Conservation (phyloP, 2,329 filamentous ascomycete genomes). For the Westerdykella ornata region DNA sequence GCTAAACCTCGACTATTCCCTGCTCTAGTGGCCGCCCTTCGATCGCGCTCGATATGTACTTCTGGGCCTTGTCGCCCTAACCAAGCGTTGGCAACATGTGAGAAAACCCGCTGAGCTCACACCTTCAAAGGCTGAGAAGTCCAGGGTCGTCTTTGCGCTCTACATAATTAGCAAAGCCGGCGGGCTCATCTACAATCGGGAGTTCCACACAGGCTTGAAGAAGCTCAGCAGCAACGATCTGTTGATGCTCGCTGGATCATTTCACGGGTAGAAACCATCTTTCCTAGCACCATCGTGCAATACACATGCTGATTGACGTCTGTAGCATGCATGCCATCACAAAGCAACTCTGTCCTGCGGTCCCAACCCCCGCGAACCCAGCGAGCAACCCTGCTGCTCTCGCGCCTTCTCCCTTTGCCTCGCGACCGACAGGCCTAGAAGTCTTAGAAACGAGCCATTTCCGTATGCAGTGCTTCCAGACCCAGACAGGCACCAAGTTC, state of each 20-base stretch:
- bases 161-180: conserved; percentile 99
- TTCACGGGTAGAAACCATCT: conserved; percentile 68
- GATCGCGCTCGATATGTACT: too few relatives aligned
- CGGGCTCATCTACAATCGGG: conserved; percentile 90
- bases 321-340: conserved; percentile 59
- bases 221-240: conserved; percentile 94
- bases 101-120: too few relatives aligned
- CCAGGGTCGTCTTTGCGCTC: conserved; percentile 90
- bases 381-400: conserved; percentile 18
- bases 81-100: too few relatives aligned
- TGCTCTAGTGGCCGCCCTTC: too few relatives aligned
- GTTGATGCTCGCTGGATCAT: conserved; percentile 91
- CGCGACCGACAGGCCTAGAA: conserved; percentile 67
- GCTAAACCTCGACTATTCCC: too few relatives aligned
- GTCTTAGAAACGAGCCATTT: conserved; percentile 92
- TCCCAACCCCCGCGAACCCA: conserved; percentile 22
- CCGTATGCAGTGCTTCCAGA: conserved; percentile 91
- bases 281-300: neutral
- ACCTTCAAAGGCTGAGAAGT: conserved; percentile 8
- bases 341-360: conserved; percentile 33
- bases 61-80: too few relatives aligned
- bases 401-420: conserved; percentile 34
- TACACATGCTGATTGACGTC: conserved; percentile 3
- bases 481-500: conserved; percentile 90
- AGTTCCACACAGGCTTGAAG: conserved; percentile 80